Base-by-base conservation (phyloP, 495 filamentous ascomycete species). In the Opeltia flavorubescens region DNA sequence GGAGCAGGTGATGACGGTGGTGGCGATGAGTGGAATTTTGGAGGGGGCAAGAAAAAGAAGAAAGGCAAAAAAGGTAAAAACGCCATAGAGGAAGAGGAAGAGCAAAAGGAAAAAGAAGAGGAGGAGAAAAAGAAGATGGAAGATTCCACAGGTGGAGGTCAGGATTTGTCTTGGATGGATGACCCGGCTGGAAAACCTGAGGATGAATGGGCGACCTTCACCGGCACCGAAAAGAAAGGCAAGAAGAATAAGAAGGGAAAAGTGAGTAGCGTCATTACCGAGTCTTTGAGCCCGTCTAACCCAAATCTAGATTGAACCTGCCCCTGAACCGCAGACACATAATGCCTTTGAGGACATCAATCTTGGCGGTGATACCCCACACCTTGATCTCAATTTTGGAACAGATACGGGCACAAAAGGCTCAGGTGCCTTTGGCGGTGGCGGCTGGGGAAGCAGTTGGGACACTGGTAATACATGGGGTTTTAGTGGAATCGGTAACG, bases 181-280 rank as follows among this genome's bases (percentile, higher is more conserved):
- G 50, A 70, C 60, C 47, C 61, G 58, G 53, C 64, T 62, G 48
- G 48, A 58, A 61, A 62, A 20, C 25, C 24, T 57, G 44, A 62
- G 56, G 50, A 64, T 62, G 45, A 67, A 56, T 50, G 60, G 42
- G 50, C 44, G 30, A 42, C 31, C 5, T 56, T 52, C 20, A 48
- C 56, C 20, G 50, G 55, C 17, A 54, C 55, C 2, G 56, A 57
- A 6, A 69, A 67, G 47, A 74, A 74, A 53, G 53, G 46, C 11
- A 72, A 71, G 54, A 68, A 67, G 46, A 60, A 57, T 46, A 68
- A 66, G 51, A 75, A 74, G 51, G 66, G 54, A 46, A 72, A 72
- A 59, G 69, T 70, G 62, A 29, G 61, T 41, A 1, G 13, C 17
- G 0, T 44, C 38, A 41, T 11, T 25, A 2, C 23, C 24, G 1